These are phyloP conservation scores for Penstemon eatonii DNA, from an alignment of 257 asterid species.

Conservation along the genomic window DNA sequence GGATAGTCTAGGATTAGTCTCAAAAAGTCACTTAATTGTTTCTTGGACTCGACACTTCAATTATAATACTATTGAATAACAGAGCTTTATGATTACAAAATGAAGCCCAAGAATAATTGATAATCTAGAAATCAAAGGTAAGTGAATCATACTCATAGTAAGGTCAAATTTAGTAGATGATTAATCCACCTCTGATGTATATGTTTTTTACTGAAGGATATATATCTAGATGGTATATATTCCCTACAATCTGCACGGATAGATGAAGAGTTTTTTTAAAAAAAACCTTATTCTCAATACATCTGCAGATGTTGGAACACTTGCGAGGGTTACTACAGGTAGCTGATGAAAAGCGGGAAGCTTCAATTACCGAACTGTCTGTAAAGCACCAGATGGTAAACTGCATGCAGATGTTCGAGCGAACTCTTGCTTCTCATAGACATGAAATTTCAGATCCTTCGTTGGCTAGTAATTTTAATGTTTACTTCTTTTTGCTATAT, in stretches of 20 bases:
- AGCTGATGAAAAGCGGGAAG: constrained; percentile 83
- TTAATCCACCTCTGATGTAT: constrained; percentile 8
- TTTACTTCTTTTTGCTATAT: constrained; percentile 22
- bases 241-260: constrained; percentile 16
- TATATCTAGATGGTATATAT: constrained; percentile 3
- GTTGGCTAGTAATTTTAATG: background rate
- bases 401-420: constrained; percentile 17
- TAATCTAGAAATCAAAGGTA: constrained; percentile 14
- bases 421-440: constrained; percentile 24
- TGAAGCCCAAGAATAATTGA: background rate
- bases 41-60: constrained; percentile 1
- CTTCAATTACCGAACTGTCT: constrained; percentile 74
- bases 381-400: constrained; percentile 83
- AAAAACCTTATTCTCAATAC: constrained; percentile 17
- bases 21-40: constrained; percentile 5
- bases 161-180: background rate
- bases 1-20: constrained; percentile 3
- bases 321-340: constrained; percentile 59
- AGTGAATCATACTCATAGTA: background rate
- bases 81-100: background rate
- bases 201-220: background rate
- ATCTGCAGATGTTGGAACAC: constrained; percentile 73
- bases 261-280: constrained; percentile 5
- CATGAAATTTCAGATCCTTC: constrained; percentile 24
- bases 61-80: background rate